Conservation (phyloP, 768 basidiomycete genomes). For the Boletus sensibilis region DNA sequence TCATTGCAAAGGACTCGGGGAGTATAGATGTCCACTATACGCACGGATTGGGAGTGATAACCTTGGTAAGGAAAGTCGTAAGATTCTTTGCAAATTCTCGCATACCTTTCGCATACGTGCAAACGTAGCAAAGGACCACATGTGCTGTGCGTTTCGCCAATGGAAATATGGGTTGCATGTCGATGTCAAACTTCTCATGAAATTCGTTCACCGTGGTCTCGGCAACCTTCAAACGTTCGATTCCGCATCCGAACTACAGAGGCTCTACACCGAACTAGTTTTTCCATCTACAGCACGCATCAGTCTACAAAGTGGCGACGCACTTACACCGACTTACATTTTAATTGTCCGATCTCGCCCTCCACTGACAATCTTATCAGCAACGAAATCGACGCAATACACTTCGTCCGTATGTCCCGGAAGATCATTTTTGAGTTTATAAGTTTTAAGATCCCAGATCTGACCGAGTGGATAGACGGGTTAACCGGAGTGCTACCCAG, state of each 20-base stretch:
- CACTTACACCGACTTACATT: conserved; percentile 59
- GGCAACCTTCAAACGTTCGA: neutral
- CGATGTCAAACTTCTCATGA: neutral
- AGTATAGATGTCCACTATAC: neutral
- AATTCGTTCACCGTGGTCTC: neutral
- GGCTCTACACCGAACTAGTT: conserved; percentile 18
- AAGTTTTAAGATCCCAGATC: conserved; percentile 97
- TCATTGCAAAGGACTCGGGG: neutral
- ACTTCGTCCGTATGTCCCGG: conserved; percentile 98
- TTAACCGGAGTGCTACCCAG: neutral
- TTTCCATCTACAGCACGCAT: conserved; percentile 28
- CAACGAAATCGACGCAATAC: conserved; percentile 98
- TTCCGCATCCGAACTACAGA: neutral
- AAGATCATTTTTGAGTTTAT: conserved; percentile 91
- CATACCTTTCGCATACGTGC: neutral
- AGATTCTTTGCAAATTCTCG: neutral
- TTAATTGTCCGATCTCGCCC: conserved; percentile 89
- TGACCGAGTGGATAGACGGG: neutral
- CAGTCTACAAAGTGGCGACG: neutral
- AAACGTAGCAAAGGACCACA: neutral
- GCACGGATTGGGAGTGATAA: neutral
- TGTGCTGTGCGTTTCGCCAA: neutral
- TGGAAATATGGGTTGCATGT: neutral
- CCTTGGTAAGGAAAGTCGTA: neutral
- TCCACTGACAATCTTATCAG: conserved; percentile 98